Percentiles rank a stretch among this genome's conserved stretches.
These are phyloP conservation scores for Ananas comosus DNA, from an alignment of 176 grass and related monocot genomes.

Conservation along the genomic window DNA sequence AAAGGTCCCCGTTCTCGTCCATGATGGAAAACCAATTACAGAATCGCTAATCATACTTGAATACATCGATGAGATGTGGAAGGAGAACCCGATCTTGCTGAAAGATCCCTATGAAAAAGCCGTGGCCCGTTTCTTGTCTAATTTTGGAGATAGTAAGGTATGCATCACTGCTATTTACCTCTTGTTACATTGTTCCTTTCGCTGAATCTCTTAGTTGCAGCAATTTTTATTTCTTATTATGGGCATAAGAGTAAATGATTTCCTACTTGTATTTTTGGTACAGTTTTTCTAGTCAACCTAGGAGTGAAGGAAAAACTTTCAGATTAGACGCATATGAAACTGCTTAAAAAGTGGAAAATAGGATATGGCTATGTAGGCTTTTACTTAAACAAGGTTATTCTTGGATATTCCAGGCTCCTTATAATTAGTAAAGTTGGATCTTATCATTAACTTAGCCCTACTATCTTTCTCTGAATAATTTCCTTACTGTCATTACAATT, in stretches of 20 bases:
- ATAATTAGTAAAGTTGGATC: too few relatives aligned
- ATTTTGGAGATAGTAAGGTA: constrained; percentile 15
- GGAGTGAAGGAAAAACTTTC: too few relatives aligned
- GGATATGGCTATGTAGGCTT: too few relatives aligned
- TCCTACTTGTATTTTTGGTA: too few relatives aligned
- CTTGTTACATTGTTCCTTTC: not conserved
- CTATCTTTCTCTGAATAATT: not conserved
- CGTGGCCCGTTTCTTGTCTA: constrained; percentile 27
- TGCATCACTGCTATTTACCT: not conserved
- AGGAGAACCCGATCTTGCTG: constrained; percentile 18
- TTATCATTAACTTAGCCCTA: not conserved
- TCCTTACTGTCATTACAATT: too few relatives aligned
- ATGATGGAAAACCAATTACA: constrained; percentile 22
- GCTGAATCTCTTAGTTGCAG: not conserved
- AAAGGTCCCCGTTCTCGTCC: constrained; percentile 36
- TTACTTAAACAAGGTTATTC: too few relatives aligned
- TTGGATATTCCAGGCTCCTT: too few relatives aligned
- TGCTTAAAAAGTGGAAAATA: too few relatives aligned
- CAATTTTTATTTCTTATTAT: too few relatives aligned
- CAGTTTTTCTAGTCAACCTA: too few relatives aligned
- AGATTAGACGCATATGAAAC: too few relatives aligned
- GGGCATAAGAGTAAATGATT: too few relatives aligned
- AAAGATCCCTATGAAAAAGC: constrained; percentile 23
- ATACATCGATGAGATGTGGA: constrained; percentile 36
- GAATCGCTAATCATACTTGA: constrained; percentile 38